Percentiles rank a stretch among this genome's conserved stretches.
phyloP scores from a whole-genome alignment of 805 yeast genomes.

The Pichia eremophila region DNA sequence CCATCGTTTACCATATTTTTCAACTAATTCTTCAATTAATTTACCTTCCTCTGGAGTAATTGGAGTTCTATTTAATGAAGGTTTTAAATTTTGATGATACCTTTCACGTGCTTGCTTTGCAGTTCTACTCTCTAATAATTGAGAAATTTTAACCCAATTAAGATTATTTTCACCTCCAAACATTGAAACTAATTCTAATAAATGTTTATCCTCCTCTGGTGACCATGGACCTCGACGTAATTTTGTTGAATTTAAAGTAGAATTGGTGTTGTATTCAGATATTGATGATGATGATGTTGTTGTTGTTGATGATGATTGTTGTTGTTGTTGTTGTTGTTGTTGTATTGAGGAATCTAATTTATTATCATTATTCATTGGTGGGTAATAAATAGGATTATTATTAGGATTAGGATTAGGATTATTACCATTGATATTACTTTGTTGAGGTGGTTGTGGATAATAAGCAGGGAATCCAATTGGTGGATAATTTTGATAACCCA shows the following conservation, averaged over 20 bases:
- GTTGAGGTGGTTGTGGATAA: neutral
- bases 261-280: neutral
- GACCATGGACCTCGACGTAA: constrained; percentile 81
- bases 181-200: constrained; percentile 56
- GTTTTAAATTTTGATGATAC: constrained; percentile 85
- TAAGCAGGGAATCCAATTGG: neutral
- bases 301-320: neutral
- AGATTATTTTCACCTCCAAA: constrained; percentile 55
- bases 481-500: constrained; percentile 2
- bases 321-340: neutral
- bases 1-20: constrained; percentile 80
- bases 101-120: constrained; percentile 91
- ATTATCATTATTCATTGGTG: too few relatives aligned
- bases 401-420: too few relatives aligned
- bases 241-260: constrained; percentile 2
- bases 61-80: constrained; percentile 71
- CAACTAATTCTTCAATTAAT: constrained; percentile 70
- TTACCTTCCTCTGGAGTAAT: constrained; percentile 79
- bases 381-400: too few relatives aligned
- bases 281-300: neutral
- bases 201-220: constrained; percentile 67
- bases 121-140: constrained; percentile 61
- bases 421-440: too few relatives aligned
- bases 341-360: too few relatives aligned
- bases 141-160: constrained; percentile 84